phyloP scores from a whole-genome alignment of 805 yeast species.

The Hanseniaspora nectarophila region DNA sequence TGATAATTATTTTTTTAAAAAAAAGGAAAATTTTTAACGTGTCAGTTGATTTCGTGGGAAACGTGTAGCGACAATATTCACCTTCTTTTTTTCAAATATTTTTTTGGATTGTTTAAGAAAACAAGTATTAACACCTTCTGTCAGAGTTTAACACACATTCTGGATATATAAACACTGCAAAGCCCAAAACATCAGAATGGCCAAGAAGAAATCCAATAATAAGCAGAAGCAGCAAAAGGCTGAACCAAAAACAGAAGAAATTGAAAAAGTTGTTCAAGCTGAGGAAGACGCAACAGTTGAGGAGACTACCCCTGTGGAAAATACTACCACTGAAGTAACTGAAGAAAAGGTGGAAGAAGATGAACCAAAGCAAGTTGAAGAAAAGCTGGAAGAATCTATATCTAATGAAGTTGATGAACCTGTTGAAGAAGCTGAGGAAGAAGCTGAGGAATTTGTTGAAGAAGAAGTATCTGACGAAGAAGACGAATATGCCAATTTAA shows the following conservation, averaged over 20 bases:
- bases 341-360: not conserved
- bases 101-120: too few species aligned
- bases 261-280: too few species aligned
- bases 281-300: too few species aligned
- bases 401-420: constrained; percentile 13
- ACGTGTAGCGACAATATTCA: not conserved
- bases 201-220: not conserved
- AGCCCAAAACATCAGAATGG: not conserved
- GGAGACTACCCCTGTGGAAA: too few species aligned
- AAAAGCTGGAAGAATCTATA: constrained; percentile 20
- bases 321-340: too few species aligned
- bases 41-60: not conserved
- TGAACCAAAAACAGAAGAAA: not conserved
- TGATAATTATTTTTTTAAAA: not conserved
- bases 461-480: constrained; percentile 6
- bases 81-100: not conserved
- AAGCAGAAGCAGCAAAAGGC: not conserved
- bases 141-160: not conserved
- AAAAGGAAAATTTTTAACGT: not conserved
- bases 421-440: constrained; percentile 9
- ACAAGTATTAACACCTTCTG: too few species aligned
- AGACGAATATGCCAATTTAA: constrained; percentile 11
- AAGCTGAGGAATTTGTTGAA: constrained; percentile 7
- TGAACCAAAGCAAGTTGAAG: constrained; percentile 14
- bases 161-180: too few species aligned